Percentiles rank a stretch among this genome's conserved stretches.
Conservation (phyloP, 192 early-diverging fungal genomes). For the Coemansia sp. region DNA sequence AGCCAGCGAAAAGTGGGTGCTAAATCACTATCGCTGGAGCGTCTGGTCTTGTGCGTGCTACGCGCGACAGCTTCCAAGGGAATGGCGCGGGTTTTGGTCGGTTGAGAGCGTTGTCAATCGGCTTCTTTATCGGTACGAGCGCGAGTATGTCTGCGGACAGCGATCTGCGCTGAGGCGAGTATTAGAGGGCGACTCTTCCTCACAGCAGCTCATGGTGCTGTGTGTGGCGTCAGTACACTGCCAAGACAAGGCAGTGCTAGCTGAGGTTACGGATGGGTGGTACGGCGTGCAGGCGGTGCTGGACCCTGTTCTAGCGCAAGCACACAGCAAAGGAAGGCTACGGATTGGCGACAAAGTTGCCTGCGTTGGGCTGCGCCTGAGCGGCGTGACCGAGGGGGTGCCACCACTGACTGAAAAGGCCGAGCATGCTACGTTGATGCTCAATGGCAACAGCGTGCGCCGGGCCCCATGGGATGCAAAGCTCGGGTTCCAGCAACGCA, state of each 20-base stretch:
- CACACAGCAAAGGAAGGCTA: slow-evolving; percentile 16
- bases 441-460: slow-evolving; percentile 37
- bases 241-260: neutral
- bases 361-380: slow-evolving; percentile 21
- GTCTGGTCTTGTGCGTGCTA: slow-evolving; percentile 38
- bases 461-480: slow-evolving; percentile 34
- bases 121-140: slow-evolving; percentile 28
- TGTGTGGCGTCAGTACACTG: slow-evolving; percentile 17
- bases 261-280: slow-evolving; percentile 50
- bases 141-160: slow-evolving; percentile 31
- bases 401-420: slow-evolving; percentile 21
- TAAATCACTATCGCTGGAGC: slow-evolving; percentile 45
- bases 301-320: slow-evolving; percentile 22
- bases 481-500: slow-evolving; percentile 28
- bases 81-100: slow-evolving; percentile 30
- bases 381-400: slow-evolving; percentile 22
- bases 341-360: slow-evolving; percentile 41
- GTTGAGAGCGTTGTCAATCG: slow-evolving; percentile 13
- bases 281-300: slow-evolving; percentile 21
- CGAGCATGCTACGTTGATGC: slow-evolving; percentile 8
- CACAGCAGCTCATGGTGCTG: slow-evolving; percentile 43
- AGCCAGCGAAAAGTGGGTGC: slow-evolving; percentile 23
- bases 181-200: slow-evolving; percentile 29
- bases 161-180: slow-evolving; percentile 33
- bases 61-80: slow-evolving; percentile 30